These are phyloP conservation scores for Ascochyta viciae-villosae DNA, from an alignment of 2,329 filamentous ascomycete species.

Conservation along the genomic window DNA sequence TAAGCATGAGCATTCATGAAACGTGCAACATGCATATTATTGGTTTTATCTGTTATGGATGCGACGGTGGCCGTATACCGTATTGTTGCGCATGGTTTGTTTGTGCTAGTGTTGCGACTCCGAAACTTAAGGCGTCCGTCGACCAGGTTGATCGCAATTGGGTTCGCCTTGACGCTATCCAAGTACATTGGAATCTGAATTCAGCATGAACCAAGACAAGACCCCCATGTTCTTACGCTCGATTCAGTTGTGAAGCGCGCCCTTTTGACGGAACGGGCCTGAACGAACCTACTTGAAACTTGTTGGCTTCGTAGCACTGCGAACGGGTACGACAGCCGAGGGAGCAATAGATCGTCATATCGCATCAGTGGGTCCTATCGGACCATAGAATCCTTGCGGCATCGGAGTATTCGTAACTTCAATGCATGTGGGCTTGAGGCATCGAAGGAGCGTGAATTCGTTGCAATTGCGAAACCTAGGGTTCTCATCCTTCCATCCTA, in stretches of 20 bases:
- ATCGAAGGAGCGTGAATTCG: not conserved
- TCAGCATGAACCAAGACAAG: too few species aligned
- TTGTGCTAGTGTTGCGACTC: too few species aligned
- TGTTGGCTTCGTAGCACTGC: too few species aligned
- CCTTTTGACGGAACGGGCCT: too few species aligned
- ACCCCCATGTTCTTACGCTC: too few species aligned
- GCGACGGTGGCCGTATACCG: not conserved
- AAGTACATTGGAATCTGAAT: not conserved
- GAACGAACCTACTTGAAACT: too few species aligned
- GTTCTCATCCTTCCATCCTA: not conserved
- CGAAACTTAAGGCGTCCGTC: not conserved
- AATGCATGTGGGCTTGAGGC: too few species aligned
- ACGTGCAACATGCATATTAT: not conserved
- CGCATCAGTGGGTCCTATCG: not conserved
- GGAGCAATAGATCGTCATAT: not conserved
- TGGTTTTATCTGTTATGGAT: not conserved
- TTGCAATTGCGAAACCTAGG: not conserved
- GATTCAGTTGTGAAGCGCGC: too few species aligned
- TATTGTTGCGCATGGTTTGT: not conserved
- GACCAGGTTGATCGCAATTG: not conserved
- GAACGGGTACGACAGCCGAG: not conserved
- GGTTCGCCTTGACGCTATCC: not conserved
- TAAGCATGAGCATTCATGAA: not conserved
- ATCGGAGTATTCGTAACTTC: not conserved
- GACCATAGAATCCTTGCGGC: not conserved